Percentiles rank a stretch among this genome's conserved stretches.
These are phyloP conservation scores for Ophiocordyceps camponoti-rufipedis DNA, from an alignment of 2,329 filamentous ascomycete species.

Conservation along the genomic window DNA sequence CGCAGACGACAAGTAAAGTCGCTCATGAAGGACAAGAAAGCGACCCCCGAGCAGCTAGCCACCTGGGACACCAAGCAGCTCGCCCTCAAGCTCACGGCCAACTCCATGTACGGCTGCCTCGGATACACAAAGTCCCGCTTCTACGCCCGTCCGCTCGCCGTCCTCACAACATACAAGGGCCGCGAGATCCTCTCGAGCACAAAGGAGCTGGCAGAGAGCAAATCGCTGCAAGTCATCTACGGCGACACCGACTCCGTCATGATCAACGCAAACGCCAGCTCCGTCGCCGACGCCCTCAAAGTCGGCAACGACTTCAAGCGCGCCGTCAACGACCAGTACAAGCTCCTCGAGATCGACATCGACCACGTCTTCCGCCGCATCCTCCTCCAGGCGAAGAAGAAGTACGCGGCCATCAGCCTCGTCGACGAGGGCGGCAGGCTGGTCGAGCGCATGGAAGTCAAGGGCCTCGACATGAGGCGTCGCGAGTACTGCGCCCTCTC, in stretches of 20 bases:
- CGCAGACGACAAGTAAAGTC: constrained; percentile 85
- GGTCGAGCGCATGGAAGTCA: constrained; percentile 90
- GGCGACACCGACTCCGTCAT: constrained; percentile 99
- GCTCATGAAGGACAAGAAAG: constrained; percentile 86
- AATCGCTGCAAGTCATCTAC: constrained; percentile 87
- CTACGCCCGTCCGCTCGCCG: constrained; percentile 84
- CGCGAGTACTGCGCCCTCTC: constrained; percentile 92
- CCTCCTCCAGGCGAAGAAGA: constrained; percentile 93
- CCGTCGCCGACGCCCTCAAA: constrained; percentile 73
- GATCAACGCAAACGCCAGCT: constrained; percentile 98
- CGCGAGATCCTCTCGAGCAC: constrained; percentile 93
- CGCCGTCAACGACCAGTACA: constrained; percentile 86
- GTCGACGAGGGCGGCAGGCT: constrained; percentile 78
- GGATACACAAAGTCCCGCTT: constrained; percentile 95
- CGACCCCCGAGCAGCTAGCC: constrained; percentile 69
- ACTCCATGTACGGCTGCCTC: constrained; percentile 98
- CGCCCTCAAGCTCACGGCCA: constrained; percentile 90
- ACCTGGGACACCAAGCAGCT: constrained; percentile 98
- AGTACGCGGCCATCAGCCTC: constrained; percentile 94
- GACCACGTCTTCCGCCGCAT: constrained; percentile 93
- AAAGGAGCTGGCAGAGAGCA: constrained; percentile 85
- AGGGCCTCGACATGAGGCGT: constrained; percentile 93
- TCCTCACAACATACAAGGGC: constrained; percentile 92
- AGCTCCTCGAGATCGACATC: constrained; percentile 88
- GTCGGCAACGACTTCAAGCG: constrained; percentile 92